Conservation (phyloP, 1,284 basidiomycete genomes). For the Cryptococcus amylolentus region DNA sequence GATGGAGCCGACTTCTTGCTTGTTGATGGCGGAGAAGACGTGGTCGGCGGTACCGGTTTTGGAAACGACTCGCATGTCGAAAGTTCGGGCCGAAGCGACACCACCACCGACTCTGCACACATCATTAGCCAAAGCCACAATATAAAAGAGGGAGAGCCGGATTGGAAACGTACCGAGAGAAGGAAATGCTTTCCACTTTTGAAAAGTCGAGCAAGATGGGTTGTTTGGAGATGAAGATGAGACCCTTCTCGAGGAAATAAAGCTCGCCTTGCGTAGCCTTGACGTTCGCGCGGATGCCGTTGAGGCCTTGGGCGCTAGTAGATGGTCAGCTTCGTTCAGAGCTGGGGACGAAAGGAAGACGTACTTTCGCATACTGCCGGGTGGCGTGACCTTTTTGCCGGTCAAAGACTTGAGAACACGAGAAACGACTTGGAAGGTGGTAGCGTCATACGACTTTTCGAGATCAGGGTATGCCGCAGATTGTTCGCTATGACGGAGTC, state of each 20-base stretch:
- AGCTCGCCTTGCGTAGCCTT: constrained; percentile 97
- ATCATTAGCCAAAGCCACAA: constrained; percentile 6
- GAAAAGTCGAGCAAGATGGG: constrained; percentile 87
- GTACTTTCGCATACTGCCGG: constrained; percentile 79
- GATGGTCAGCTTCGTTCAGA: constrained; percentile 1
- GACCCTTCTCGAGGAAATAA: constrained; percentile 95
- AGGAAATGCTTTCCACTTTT: constrained; percentile 86
- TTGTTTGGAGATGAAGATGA: constrained; percentile 97
- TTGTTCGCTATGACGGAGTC: constrained; percentile 39
- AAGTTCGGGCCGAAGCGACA: constrained; percentile 83
- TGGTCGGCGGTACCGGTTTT: constrained; percentile 72
- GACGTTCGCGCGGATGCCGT: constrained; percentile 85
- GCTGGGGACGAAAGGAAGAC: constrained; percentile 4
- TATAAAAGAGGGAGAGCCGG: background rate
- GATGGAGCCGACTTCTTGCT: constrained; percentile 88
- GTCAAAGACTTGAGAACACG: constrained; percentile 89
- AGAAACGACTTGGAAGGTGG: constrained; percentile 93
- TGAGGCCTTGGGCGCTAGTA: constrained; percentile 52
- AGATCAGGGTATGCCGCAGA: constrained; percentile 54
- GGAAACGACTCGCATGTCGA: constrained; percentile 87
- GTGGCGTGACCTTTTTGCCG: constrained; percentile 81
- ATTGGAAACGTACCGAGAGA: constrained; percentile 63
- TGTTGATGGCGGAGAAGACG: constrained; percentile 88
- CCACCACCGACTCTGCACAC: constrained; percentile 71
- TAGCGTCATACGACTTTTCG: constrained; percentile 64